phyloP scores from a whole-genome alignment of 768 basidiomycete genomes.

The Leccinum disarticulatum region DNA sequence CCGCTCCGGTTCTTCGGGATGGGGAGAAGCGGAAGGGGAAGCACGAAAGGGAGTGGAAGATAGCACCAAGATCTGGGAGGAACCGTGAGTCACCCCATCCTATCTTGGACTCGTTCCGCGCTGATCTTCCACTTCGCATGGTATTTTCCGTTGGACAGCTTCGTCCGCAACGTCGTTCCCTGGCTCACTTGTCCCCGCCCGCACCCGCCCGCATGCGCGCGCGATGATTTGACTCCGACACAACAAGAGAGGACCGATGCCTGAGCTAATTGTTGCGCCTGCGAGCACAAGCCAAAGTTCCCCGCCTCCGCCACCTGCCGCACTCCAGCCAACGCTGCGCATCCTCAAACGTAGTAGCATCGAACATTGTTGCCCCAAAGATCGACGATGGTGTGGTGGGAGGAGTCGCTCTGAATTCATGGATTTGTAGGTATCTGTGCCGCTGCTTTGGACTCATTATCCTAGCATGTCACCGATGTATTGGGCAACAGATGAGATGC shows the following conservation, averaged over 20 bases:
- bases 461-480: background rate
- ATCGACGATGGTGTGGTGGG: no score
- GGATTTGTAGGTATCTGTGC: background rate
- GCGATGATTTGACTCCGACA: conserved; percentile 31
- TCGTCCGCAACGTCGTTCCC: background rate
- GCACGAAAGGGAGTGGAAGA: conserved; percentile 11
- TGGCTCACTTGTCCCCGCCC: background rate
- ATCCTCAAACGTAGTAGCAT: conserved; percentile 58
- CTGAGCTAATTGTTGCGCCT: conserved; percentile 50
- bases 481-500: background rate
- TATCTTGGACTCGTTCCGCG: background rate
- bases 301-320: conserved; percentile 51
- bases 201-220: background rate
- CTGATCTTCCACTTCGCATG: conserved; percentile 14
- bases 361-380: no score
- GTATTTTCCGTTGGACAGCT: background rate
- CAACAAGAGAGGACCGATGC: conserved; percentile 66
- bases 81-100: conserved; percentile 52
- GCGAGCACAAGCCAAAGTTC: conserved; percentile 38
- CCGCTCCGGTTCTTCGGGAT: background rate
- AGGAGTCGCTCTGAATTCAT: no score
- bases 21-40: background rate
- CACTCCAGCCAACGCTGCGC: conserved; percentile 61
- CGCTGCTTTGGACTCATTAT: background rate
- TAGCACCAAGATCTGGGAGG: conserved; percentile 50